Evolutionary conservation across 352 stramenopile species (phyloP).

Genomic region (Phytopythium delawarense): DNA sequence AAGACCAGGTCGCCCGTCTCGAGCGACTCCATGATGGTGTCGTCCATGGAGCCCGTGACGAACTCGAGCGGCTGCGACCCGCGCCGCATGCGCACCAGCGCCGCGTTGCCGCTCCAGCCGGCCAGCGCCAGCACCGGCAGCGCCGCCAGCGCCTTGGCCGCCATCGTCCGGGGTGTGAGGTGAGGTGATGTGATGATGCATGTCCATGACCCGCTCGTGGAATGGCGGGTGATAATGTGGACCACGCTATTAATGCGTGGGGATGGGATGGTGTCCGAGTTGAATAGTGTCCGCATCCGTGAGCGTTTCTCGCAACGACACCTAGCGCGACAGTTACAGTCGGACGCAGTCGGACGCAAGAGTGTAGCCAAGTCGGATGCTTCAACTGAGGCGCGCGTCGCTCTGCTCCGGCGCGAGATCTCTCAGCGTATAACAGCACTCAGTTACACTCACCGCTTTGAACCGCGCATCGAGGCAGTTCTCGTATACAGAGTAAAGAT

Average conservation of each 20-base stretch:
- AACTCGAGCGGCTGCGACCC: conserved; percentile 52
- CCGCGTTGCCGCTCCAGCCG: conserved; percentile 69
- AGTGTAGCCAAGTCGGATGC: too few relatives aligned
- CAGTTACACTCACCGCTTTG: not conserved
- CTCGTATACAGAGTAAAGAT: too few relatives aligned
- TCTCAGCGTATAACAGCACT: not conserved
- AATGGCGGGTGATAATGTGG: not conserved
- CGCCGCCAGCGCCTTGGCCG: conserved; percentile 33
- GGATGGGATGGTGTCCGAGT: too few relatives aligned
- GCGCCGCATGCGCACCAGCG: conserved; percentile 44
- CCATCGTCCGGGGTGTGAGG: conserved; percentile 10
- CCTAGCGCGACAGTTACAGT: too few relatives aligned
- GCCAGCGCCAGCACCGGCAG: conserved; percentile 57
- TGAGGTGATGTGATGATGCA: not conserved
- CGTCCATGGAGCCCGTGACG: conserved; percentile 76
- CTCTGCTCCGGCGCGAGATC: not conserved
- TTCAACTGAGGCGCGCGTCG: not conserved
- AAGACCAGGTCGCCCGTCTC: conserved; percentile 81
- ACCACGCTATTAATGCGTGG: not conserved
- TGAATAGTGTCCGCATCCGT: too few relatives aligned
- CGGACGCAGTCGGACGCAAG: too few relatives aligned
- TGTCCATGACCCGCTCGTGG: not conserved
- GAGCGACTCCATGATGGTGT: conserved; percentile 84
- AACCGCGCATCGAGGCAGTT: too few relatives aligned
- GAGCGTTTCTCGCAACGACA: too few relatives aligned